Evolutionary conservation across 164 flowering plant species (phyloP).

Genomic region (Dillenia turbinata): DNA sequence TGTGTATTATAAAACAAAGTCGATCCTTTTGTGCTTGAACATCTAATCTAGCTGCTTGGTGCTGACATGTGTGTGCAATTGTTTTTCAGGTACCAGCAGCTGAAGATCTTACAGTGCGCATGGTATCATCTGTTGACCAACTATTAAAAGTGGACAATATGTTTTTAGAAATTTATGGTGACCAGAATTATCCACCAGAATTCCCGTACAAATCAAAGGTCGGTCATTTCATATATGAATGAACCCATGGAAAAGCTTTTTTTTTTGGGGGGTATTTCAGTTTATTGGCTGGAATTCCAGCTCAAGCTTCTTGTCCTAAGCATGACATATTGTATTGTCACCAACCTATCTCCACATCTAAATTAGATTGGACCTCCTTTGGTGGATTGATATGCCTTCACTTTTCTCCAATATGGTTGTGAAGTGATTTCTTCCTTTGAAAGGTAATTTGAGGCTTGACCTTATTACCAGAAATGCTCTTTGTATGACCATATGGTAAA

Average conservation of each 20-base stretch:
- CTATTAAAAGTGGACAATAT: conserved; percentile 13
- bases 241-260: not conserved
- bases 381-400: too few species aligned
- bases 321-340: too few species aligned
- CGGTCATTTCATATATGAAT: not conserved
- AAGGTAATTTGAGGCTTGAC: too few species aligned
- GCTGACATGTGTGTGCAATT: not conserved
- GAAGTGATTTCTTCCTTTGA: too few species aligned
- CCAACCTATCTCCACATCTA: too few species aligned
- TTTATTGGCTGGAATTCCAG: not conserved
- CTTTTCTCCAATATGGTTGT: too few species aligned
- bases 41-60: not conserved
- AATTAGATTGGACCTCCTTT: too few species aligned
- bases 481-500: too few species aligned
- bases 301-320: not conserved
- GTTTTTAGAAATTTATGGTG: conserved; percentile 13
- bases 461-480: too few species aligned
- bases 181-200: conserved; percentile 14
- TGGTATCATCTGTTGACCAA: conserved; percentile 22
- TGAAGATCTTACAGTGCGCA: conserved; percentile 15
- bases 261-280: not conserved
- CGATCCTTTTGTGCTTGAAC: not conserved
- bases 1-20: not conserved
- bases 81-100: conserved; percentile 15
- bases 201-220: conserved; percentile 22